Percentiles rank a stretch among this genome's conserved stretches.
Conservation (phyloP, 129 eudicot species). For the Pseudognaphalium luteoalbum region DNA sequence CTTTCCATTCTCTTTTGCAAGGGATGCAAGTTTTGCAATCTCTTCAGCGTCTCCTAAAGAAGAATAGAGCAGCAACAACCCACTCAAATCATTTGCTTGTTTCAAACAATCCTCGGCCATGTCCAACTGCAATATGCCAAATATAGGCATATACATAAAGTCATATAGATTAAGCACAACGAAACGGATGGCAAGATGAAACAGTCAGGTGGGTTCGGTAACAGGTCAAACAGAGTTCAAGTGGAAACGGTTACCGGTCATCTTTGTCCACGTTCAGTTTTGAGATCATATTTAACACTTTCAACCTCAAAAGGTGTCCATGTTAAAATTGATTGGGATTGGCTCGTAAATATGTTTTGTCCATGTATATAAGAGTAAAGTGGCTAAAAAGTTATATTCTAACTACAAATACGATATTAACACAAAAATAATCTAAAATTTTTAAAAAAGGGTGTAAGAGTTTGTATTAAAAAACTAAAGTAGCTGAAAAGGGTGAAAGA, state of each 20-base stretch:
- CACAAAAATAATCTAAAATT: not conserved
- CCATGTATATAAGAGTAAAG: not conserved
- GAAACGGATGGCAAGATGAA: not conserved
- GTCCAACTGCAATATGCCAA: constrained; percentile 64
- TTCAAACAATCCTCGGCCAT: constrained; percentile 93
- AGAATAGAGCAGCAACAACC: constrained; percentile 87
- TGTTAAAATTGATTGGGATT: not conserved
- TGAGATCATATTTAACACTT: not conserved
- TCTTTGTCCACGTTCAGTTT: not conserved
- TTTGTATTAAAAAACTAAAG: not conserved
- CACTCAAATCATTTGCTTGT: constrained; percentile 94
- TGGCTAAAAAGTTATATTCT: not conserved
- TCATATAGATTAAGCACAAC: not conserved
- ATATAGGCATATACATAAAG: constrained; percentile 5
- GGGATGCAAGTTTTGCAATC: constrained; percentile 69
- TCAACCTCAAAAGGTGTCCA: not conserved
- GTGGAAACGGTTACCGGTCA: not conserved
- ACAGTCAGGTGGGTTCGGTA: not conserved
- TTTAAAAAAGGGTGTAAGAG: not conserved
- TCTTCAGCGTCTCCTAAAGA: constrained; percentile 94
- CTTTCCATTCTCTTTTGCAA: constrained; percentile 87
- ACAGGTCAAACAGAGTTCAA: not conserved
- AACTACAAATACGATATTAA: not conserved
- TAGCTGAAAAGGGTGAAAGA: not conserved
- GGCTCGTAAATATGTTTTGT: not conserved